Evolutionary conservation across 768 basidiomycete genomes (phyloP).

Genomic region (Chalciporus sphaerocephalus): DNA sequence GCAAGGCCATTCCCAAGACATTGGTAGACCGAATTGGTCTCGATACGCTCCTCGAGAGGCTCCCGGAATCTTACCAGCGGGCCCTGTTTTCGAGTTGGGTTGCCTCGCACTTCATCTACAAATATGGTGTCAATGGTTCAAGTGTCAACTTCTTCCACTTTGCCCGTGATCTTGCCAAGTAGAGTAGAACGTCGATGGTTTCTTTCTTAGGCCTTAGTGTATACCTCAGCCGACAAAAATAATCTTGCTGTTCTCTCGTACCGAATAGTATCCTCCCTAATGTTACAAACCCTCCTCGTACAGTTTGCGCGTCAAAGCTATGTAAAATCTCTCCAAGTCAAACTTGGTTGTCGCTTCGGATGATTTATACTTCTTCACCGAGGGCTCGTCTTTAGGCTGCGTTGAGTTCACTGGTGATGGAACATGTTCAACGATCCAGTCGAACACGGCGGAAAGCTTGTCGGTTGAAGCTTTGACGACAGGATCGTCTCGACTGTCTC

Average conservation of each 20-base stretch:
- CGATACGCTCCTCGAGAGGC: conserved; percentile 67
- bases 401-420: conserved; percentile 33
- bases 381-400: conserved; percentile 18
- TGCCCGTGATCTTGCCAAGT: conserved; percentile 62
- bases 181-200: not conserved
- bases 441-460: conserved; percentile 67
- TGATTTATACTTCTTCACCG: conserved; percentile 32
- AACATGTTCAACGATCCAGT: conserved; percentile 75
- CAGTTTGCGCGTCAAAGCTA: conserved; percentile 83
- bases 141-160: conserved; percentile 98
- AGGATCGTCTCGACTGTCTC: conserved; percentile 43
- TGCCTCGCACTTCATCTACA: conserved; percentile 85
- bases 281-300: conserved; percentile 83
- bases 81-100: conserved; percentile 92
- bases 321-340: conserved; percentile 85
- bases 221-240: not conserved
- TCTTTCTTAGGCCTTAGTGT: not conserved
- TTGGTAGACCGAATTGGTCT: conserved; percentile 82
- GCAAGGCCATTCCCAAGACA: conserved; percentile 81
- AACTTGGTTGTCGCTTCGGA: conserved; percentile 61
- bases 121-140: conserved; percentile 82
- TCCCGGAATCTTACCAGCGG: conserved; percentile 79
- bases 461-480: conserved; percentile 65
- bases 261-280: not conserved
- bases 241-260: not conserved